Base-by-base conservation (phyloP, 495 filamentous ascomycete genomes). In the Chlorociboria aeruginascens region DNA sequence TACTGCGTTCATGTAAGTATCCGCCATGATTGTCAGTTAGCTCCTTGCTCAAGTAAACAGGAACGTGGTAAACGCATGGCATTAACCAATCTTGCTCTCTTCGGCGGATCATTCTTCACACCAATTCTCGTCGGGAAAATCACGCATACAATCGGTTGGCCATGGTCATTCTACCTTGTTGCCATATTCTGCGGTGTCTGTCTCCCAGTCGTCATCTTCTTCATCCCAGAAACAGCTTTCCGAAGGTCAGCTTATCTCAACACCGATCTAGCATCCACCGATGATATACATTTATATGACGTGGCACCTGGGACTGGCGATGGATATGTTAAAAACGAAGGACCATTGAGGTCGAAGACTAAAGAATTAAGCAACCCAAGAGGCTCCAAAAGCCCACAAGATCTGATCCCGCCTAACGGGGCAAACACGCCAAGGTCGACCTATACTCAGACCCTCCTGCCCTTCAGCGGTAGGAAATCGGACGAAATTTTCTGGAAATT, bases 51-150 rank as follows among this genome's bases (percentile, higher is more conserved):
- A n/a, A 0, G 20, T 4, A 25, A 13, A 37, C 49, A 86, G 78
- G 69, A 90, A 70, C 73, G 87, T 31, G 89, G 89, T 20, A 85
- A 81, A 58, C 76, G 89, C 40, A 96, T 96, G 89, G 89, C 89
- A 8, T 68, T 93, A 30, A 81, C 82, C 9, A 96, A 95, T 61
- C 75, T 96, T 42, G 79, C 89, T 3, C 71, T 95, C 8, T 96
- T 93, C 60, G 89, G 89, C 0, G 86, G 88, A 6, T 86, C 89
- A 3, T 95, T 96, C 57, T 82, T 95, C 60, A 95, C 89, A 0
- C 89, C 88, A 0, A 86, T 94, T 28, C 63, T 90, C 8, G 87
- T 89, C 9, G 89, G 89, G 31, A 89, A 85, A 59, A 89, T 95
- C 50, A 89, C 88, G 16, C 65, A 73, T 38, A 69, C 70, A 0